These are phyloP conservation scores for Psilocybe subaeruginosa DNA, from an alignment of 768 basidiomycete genomes.

Conservation along the genomic window DNA sequence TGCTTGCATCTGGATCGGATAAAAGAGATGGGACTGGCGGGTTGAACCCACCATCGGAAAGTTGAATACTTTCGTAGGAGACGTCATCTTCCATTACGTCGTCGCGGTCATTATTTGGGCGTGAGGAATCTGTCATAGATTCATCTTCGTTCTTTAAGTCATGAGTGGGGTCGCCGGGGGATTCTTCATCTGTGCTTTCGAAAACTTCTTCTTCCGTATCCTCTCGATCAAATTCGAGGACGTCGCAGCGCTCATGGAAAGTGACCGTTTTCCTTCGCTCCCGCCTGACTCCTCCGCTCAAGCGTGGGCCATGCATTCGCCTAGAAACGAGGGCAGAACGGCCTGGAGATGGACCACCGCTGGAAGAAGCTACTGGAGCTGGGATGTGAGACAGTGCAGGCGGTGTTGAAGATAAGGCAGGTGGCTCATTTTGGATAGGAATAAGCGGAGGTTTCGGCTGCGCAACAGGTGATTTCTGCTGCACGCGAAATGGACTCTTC, in stretches of 20 bases:
- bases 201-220: slow-evolving; percentile 30
- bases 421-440: slow-evolving; percentile 22
- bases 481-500: slow-evolving; percentile 74
- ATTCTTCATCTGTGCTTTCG: slow-evolving; percentile 27
- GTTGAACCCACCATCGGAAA: slow-evolving; percentile 43
- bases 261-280: slow-evolving; percentile 78
- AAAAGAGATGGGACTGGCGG: slow-evolving; percentile 35
- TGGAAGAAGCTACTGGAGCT: slow-evolving; percentile 19
- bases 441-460: slow-evolving; percentile 32
- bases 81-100: slow-evolving; percentile 31
- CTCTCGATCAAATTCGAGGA: slow-evolving; percentile 78
- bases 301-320: slow-evolving; percentile 77
- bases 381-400: slow-evolving; percentile 25
- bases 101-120: slow-evolving; percentile 15
- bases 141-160: slow-evolving; percentile 35
- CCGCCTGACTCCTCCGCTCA: slow-evolving; percentile 50
- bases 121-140: slow-evolving; percentile 39
- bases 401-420: slow-evolving; percentile 21
- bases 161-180: slow-evolving; percentile 25
- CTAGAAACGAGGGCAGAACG: slow-evolving; percentile 73
- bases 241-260: slow-evolving; percentile 80
- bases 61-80: slow-evolving; percentile 48
- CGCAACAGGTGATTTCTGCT: slow-evolving; percentile 25
- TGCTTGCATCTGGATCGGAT: slow-evolving; percentile 55
- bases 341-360: slow-evolving; percentile 48